phyloP scores from a whole-genome alignment of 1,284 basidiomycete species.

The Cutaneotrichosporon sp. region DNA sequence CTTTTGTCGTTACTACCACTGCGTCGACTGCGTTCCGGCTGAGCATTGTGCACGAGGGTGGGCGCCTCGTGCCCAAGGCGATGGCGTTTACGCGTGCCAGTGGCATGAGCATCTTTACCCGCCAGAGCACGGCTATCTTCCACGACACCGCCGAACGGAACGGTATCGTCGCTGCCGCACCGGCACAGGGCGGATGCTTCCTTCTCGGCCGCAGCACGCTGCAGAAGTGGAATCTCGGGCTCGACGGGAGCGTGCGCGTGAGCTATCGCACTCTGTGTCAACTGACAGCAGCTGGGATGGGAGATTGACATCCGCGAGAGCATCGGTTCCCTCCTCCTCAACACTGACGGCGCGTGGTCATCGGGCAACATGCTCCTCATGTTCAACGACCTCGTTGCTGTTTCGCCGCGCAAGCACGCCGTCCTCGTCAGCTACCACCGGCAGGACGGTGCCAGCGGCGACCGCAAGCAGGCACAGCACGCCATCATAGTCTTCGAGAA shows the following conservation, averaged over 20 bases:
- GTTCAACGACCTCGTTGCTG: slow-evolving; percentile 41
- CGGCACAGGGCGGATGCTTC: slow-evolving; percentile 28
- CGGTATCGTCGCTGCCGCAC: slow-evolving; percentile 37
- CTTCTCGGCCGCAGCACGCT: slow-evolving; percentile 40
- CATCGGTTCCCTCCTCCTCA: slow-evolving; percentile 33
- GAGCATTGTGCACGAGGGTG: slow-evolving; percentile 39
- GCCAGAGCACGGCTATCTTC: slow-evolving; percentile 39
- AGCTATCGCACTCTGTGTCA: slow-evolving; percentile 1
- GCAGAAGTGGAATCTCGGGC: slow-evolving; percentile 43
- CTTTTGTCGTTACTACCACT: slow-evolving; percentile 50
- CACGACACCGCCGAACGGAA: slow-evolving; percentile 29
- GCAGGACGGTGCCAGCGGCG: slow-evolving; percentile 23
- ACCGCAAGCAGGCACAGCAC: slow-evolving; percentile 28
- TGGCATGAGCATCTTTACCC: slow-evolving; percentile 46
- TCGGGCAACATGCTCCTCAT: slow-evolving; percentile 36
- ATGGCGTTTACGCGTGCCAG: slow-evolving; percentile 42
- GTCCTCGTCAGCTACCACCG: slow-evolving; percentile 44
- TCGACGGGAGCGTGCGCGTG: slow-evolving; percentile 36
- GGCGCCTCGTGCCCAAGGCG: slow-evolving; percentile 37
- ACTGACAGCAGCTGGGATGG: slow-evolving; percentile 31
- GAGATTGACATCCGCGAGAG: slow-evolving; percentile 43
- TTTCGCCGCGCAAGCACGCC: slow-evolving; percentile 36
- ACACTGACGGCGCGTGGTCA: slow-evolving; percentile 32
- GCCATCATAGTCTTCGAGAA: slow-evolving; percentile 40
- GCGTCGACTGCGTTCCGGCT: slow-evolving; percentile 47